A percentile compares a stretch with the other conserved stretches of the same genome.
Conservation (phyloP, 1,139 yeast species). For the Pichia sp. region DNA sequence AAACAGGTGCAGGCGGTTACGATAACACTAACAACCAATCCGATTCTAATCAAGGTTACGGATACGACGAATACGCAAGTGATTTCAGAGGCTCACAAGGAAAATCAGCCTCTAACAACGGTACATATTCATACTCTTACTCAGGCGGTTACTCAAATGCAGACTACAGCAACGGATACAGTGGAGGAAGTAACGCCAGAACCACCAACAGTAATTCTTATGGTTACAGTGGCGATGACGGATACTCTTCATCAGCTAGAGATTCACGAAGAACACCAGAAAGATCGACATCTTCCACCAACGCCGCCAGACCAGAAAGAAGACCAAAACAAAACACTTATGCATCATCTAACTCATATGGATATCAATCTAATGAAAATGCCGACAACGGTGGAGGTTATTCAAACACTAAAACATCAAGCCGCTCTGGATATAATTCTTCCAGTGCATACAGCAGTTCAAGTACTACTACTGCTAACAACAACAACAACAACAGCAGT, state of each 20-base stretch:
- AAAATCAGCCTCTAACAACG: background rate
- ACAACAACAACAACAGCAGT: background rate
- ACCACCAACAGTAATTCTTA: background rate
- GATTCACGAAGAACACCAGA: background rate
- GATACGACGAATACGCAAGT: conserved; percentile 16
- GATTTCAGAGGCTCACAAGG: conserved; percentile 7
- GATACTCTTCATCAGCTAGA: background rate
- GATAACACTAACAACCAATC: conserved; percentile 8
- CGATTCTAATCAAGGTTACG: conserved; percentile 14
- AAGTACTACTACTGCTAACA: too few relatives aligned
- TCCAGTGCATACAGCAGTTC: too few relatives aligned
- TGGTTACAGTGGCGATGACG: background rate
- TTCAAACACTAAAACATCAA: too few relatives aligned
- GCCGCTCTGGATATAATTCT: too few relatives aligned
- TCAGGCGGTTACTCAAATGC: conserved; percentile 6
- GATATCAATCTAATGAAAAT: conserved; percentile 1
- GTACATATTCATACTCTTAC: conserved; percentile 1
- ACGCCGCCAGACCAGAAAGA: conserved; percentile 2
- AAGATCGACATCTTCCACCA: background rate
- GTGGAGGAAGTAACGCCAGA: background rate
- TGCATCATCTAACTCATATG: background rate
- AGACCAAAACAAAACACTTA: conserved; percentile 11
- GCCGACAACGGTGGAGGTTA: background rate
- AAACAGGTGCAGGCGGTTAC: conserved; percentile 16
- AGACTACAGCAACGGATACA: background rate